Evolutionary conservation across 176 grass and related monocot species (phyloP), one percentile per base, ranked within the genome.

Genomic region (Carex myosuroides): DNA sequence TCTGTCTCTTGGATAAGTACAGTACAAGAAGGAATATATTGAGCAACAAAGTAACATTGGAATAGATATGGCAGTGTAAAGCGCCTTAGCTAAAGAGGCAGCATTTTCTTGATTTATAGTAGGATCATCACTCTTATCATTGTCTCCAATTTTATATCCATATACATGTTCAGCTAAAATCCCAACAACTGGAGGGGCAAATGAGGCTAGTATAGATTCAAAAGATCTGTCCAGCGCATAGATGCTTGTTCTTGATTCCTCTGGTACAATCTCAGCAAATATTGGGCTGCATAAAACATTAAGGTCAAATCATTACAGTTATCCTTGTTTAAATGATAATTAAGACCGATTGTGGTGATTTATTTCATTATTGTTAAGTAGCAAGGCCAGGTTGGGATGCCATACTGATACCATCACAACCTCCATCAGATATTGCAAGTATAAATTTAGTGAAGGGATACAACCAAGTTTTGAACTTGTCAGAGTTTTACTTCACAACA

Each of bases 201-300:
- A 89, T 17, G 91, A 96, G 16, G 91, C 87, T 35, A 96, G 87
- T 56, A 96, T 65, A 10, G 93, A 83, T 60, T 96, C 89, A 54
- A 89, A 96, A n/a, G 93, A 91, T 80, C 83, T 84, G 84, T 92
- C 91, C 54, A 94, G 83, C 12, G 91, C 91, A 78, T 89, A 94
- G 64, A 94, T 88, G 58, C 85, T 94, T 82, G 91, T 94, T 88
- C 87, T 89, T 79, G 87, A 82, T 71, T 79, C 81, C 71, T 90
- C 78, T 56, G 88, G 89, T 29, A 94, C 89, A 86, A 94, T 94
- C 84, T 94, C 91, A 3, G 91, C 85, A 84, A 94, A 87, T 42
- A 94, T 94, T 39, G 68, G 68, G 6, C 68, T 71, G 67, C 35
- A 42, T 70, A 1, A 18, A 72, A 22, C 1, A 72, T 2, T 22